These are phyloP conservation scores for Microsporum ferrugineum DNA, from an alignment of 2,329 filamentous ascomycete genomes.

Conservation along the genomic window DNA sequence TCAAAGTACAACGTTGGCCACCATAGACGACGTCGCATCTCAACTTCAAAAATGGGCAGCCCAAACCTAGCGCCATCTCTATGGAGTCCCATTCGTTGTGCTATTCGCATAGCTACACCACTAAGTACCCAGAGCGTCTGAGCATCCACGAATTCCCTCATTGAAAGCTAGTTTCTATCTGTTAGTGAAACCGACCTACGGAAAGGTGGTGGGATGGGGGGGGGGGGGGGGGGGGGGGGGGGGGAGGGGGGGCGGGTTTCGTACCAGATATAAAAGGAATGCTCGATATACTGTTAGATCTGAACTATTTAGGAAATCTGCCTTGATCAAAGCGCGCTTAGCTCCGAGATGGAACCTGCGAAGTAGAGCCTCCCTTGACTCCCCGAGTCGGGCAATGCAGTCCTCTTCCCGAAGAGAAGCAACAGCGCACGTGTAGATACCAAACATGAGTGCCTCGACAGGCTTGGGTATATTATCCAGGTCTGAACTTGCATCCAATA, in stretches of 20 bases:
- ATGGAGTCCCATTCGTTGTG: constrained; percentile 37
- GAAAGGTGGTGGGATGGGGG: background rate
- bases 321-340: constrained; percentile 45
- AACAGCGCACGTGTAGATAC: constrained; percentile 47
- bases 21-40: constrained; percentile 35
- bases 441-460: constrained; percentile 45
- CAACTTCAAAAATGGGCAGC: constrained; percentile 30
- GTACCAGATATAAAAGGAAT: constrained; percentile 45
- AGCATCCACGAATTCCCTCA: constrained; percentile 8
- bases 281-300: constrained; percentile 42
- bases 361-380: constrained; percentile 30
- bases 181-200: background rate
- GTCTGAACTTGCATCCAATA: constrained; percentile 37
- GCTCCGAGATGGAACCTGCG: constrained; percentile 45
- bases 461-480: constrained; percentile 41
- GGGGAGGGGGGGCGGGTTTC: too few relatives aligned
- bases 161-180: constrained; percentile 31
- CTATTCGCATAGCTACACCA: constrained; percentile 34
- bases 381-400: constrained; percentile 22
- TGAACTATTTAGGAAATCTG: constrained; percentile 29
- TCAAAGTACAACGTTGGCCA: constrained; percentile 16
- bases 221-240: background rate
- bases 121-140: constrained; percentile 12
- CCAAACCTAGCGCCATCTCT: constrained; percentile 44
- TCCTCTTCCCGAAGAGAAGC: constrained; percentile 35